These are phyloP conservation scores for Yamadazyma triangularis DNA, from an alignment of 1,139 yeast genomes.

Conservation along the genomic window DNA sequence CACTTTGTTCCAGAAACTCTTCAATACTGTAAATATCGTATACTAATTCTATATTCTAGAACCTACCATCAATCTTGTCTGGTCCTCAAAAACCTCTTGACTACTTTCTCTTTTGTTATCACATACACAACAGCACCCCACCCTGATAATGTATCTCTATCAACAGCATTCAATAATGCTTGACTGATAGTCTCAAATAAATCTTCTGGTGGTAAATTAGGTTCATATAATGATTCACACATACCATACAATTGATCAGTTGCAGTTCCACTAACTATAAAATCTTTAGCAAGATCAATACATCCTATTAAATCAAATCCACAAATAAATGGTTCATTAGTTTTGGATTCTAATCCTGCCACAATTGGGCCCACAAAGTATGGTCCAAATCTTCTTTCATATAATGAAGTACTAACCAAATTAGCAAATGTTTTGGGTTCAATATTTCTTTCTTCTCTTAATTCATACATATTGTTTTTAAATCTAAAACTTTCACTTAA, in stretches of 20 bases:
- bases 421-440: slow-evolving; percentile 95
- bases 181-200: slow-evolving; percentile 95
- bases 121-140: slow-evolving; percentile 98
- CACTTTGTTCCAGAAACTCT: too few relatives aligned
- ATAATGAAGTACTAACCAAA: slow-evolving; percentile 82
- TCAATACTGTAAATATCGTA: too few relatives aligned
- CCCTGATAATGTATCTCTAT: slow-evolving; percentile 95
- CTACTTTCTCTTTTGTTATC: slow-evolving; percentile 87
- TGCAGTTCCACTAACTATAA: slow-evolving; percentile 97
- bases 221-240: slow-evolving; percentile 98
- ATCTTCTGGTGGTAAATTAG: slow-evolving; percentile 89
- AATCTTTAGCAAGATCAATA: slow-evolving; percentile 91
- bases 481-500: slow-evolving; percentile 76
- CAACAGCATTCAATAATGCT: slow-evolving; percentile 89
- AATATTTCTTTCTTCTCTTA: slow-evolving; percentile 85
- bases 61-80: slow-evolving; percentile 79
- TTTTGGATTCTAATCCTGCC: slow-evolving; percentile 78
- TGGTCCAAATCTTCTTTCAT: slow-evolving; percentile 93
- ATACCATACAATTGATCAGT: slow-evolving; percentile 94
- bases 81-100: slow-evolving; percentile 82
- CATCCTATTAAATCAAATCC: slow-evolving; percentile 97
- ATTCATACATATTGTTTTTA: slow-evolving; percentile 82
- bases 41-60: too few relatives aligned
- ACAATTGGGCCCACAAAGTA: slow-evolving; percentile 96
- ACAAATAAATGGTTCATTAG: slow-evolving; percentile 84